Base-by-base conservation (phyloP, 805 yeast species). In the Suhomyces emberorum region DNA sequence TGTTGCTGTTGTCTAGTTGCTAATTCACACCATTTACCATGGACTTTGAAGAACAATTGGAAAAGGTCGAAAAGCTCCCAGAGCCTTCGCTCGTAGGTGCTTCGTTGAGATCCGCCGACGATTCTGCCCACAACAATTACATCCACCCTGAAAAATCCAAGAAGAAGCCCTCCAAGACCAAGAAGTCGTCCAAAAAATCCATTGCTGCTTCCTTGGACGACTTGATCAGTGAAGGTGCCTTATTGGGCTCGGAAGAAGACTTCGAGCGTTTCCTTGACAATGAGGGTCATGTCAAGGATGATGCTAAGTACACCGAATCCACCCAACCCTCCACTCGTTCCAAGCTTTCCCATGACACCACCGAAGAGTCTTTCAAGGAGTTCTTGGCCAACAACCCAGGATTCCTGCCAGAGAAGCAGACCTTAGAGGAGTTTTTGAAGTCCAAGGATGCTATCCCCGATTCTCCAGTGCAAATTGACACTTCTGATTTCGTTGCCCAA, bases 131-230 rank as follows among this genome's bases (percentile, higher is more conserved):
- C 59, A 57, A 70, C 37, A 64, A 69, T 49, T 65, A 65, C 51
- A 62, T 66, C 57, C 59, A 72, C 43, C 68, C 76, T 12, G 76
- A 70, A 42, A 64, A 65, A 44, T 58, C 57, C 43, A 46, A 48
- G 15, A 31, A 43, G 34, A 32, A 39, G 37, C 18, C 30, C 33
- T 40, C 41, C 42, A 35, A 39, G 31, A 19, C 28, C 26, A 37
- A 39, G 35, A 33, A 35, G 28, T 15, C 29, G 19, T 10, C 23
- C 28, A 44, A 37, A 24, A 38, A 49, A 43, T 38, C 57, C 7
- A 74, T 77, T 30, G 75, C 81, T 26, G 81, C 81, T 3, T 57
- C 79, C 5, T 54, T 77, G 47, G 75, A 74, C 43, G 81, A 74
- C 33, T 62, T 69, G 51, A 69, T 69, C 39, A 65, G 49, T 35